Evolutionary conservation across 306 rosid genomes (phyloP), one percentile per base, ranked within the genome.

Genomic region (Quercus aquifolioides): DNA sequence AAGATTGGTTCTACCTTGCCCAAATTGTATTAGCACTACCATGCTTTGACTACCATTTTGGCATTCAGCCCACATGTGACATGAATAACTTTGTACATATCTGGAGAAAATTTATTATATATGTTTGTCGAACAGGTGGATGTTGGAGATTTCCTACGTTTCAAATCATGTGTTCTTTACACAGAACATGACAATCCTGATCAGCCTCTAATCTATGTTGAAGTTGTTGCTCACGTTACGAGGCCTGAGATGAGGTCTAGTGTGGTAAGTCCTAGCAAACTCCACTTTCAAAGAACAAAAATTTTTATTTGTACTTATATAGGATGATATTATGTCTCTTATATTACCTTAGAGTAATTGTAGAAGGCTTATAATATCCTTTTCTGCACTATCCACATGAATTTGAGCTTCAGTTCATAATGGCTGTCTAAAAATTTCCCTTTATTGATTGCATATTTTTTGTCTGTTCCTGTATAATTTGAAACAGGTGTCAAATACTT

Each of bases 191-290:
- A 91, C 17, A 84, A 93, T 73, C 92, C 92, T 2, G 96, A 93
- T 83, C 90, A 90, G 78, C 99, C 99, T 74, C 89, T 91, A 19
- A 95, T 95, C 88, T 90, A 88, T 46, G 84, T 93, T 30, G 99
- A 95, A 90, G 99, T 95, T 33, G 98, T 95, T 84, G 98, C 99
- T 76, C 99, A 95, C 77, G 99, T 95, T 52, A 93, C 93, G 12
- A 86, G 93, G 87, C 99, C 98, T 0, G 98, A 95, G 84, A 85
- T 95, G 33, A 86, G 98, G 79, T 84, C 97, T 67, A 88, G 94
- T 18, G 99, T 91, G 96, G 99, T 91, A 80, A 88, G 90, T 71
- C 79, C 76, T 54, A 18, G 23, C 35, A 10, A 68, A 55, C 79
- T 78, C 21, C 64, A 14, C 10, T 6, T 78, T 30, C 10, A 41